These are phyloP conservation scores for Flaveria linearis DNA, from an alignment of 129 eudicot genomes.

Conservation along the genomic window DNA sequence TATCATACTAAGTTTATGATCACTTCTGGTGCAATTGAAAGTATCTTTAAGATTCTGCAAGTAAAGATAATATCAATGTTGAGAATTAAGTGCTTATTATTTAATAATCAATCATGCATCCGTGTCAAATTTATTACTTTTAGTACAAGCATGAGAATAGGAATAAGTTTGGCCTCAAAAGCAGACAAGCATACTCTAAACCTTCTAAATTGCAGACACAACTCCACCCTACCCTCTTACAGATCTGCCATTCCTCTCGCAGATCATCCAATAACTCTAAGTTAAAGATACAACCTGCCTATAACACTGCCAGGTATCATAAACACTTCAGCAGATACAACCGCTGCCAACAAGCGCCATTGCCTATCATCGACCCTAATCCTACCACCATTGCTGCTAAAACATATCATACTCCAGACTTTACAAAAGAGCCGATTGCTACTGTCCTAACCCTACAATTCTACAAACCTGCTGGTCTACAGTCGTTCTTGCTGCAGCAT, in stretches of 20 bases:
- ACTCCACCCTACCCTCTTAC: too few relatives aligned
- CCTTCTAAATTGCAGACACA: neutral
- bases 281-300: too few relatives aligned
- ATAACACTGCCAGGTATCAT: neutral
- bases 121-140: neutral
- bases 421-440: neutral
- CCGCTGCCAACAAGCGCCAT: neutral
- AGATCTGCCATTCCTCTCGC: neutral
- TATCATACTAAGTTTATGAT: constrained; percentile 9
- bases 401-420: neutral
- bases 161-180: neutral
- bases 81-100: constrained; percentile 19
- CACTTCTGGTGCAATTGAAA: constrained; percentile 18
- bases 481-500: neutral
- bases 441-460: neutral
- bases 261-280: too few relatives aligned
- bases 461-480: neutral
- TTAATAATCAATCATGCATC: neutral
- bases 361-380: neutral
- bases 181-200: neutral
- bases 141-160: constrained; percentile 14
- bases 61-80: constrained; percentile 17
- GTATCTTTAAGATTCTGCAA: constrained; percentile 6
- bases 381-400: neutral
- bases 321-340: neutral